Evolutionary conservation across 208 protist species (phyloP), one percentile per base, ranked within the genome.

Genomic region (Leishmania tropica): DNA sequence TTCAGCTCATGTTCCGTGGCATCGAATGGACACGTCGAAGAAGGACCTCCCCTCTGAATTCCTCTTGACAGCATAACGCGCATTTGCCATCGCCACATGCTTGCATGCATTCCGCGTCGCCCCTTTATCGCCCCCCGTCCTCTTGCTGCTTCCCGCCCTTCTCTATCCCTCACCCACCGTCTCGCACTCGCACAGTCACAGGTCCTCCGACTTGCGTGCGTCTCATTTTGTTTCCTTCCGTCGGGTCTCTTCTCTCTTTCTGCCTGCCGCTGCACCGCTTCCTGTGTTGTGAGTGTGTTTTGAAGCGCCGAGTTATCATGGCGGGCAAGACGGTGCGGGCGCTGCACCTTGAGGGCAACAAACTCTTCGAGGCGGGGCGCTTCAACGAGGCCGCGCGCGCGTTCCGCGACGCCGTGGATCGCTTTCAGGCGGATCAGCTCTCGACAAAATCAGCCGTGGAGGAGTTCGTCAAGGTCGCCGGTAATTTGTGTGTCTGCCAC

Each of bases 381-480:
- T 67, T 84, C 54, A 48, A 11, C 54, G 83, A 84, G 24, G 89
- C 89, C 1, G 75, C 72, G 7, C 79, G 67, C 17, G 47, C 54
- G 19, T 92, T 90, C 65, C 85, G 81, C 58, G 67, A 42, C 5
- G 82, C 82, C 11, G 75, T 90, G 8, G 81, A 87, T 21, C 76
- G 81, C 73, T 92, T 92, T 71, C 72, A 80, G 17, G 81, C 80
- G 0, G 81, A 89, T 48, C 81, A 70, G 24, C n/a, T 72, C 58
- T 76, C 83, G 40, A 83, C 81, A 37, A 72, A 80, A 19, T 60
- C 78, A 6, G 67, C 81, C 11, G 81, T 92, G 15, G 89, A 88
- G 31, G 86, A 87, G 84, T 90, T 89, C 62, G 89, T 90, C 11
- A 85, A 88, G 80, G 78, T 87, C 37, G 89, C 89, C 0, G 86